phyloP scores from a whole-genome alignment of 495 filamentous ascomycete genomes.

The Massariosphaeria phaeospora region DNA sequence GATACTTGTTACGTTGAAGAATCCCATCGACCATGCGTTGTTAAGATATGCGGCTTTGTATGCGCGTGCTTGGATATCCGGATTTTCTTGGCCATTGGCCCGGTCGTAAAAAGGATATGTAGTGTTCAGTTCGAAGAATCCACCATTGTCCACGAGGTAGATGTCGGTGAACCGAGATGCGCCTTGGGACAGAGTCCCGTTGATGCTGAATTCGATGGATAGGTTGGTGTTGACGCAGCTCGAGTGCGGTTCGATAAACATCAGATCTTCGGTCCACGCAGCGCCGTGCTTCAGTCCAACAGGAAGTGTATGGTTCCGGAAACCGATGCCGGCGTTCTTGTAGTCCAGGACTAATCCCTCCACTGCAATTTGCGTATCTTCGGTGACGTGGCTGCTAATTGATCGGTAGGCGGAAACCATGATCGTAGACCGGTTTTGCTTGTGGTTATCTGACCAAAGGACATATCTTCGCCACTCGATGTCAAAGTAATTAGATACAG shows the following conservation, averaged over 20 bases:
- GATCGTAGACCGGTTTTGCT: background rate
- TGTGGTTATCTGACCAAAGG: constrained; percentile 12
- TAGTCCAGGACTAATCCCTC: constrained; percentile 47
- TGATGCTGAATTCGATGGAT: constrained; percentile 41
- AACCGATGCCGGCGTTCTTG: constrained; percentile 42
- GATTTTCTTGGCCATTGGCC: constrained; percentile 31
- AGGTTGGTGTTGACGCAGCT: constrained; percentile 46
- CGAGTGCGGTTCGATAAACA: constrained; percentile 46
- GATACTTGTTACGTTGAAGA: constrained; percentile 31
- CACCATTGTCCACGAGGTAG: constrained; percentile 45
- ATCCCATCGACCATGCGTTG: constrained; percentile 38
- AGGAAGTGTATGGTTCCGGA: constrained; percentile 48
- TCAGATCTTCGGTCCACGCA: constrained; percentile 44
- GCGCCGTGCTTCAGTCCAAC: constrained; percentile 27
- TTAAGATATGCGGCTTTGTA: constrained; percentile 46
- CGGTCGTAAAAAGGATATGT: constrained; percentile 30
- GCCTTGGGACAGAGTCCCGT: too few species aligned
- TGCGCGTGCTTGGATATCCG: constrained; percentile 37
- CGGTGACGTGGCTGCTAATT: constrained; percentile 36
- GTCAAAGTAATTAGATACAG: constrained; percentile 44
- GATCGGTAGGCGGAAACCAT: constrained; percentile 22
- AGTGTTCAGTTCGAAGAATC: constrained; percentile 40
- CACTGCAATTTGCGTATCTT: constrained; percentile 35
- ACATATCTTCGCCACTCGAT: constrained; percentile 39
- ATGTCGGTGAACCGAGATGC: too few species aligned